Conservation (phyloP, 1,284 basidiomycete genomes). For the Cryptococcus sp. region DNA sequence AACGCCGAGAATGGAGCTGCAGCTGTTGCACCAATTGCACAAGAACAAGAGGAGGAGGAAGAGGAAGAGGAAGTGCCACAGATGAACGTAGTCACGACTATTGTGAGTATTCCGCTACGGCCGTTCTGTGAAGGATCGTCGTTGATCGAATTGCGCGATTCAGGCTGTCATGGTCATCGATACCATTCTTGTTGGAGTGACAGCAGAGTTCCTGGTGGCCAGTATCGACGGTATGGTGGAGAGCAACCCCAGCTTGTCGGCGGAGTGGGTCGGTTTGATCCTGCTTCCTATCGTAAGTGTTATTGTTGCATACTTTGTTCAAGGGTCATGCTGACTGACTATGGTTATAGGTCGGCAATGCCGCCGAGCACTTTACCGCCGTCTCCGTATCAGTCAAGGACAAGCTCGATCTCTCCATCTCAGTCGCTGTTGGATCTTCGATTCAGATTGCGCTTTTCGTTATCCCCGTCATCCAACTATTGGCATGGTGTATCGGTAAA, state of each 20-base stretch:
- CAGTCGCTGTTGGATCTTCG: constrained; percentile 86
- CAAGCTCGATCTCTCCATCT: constrained; percentile 60
- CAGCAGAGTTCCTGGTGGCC: constrained; percentile 66
- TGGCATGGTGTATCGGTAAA: constrained; percentile 57
- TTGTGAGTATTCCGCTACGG: constrained; percentile 28
- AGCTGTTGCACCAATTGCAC: constrained; percentile 5
- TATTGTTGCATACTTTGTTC: neutral
- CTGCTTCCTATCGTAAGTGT: constrained; percentile 67
- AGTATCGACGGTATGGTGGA: constrained; percentile 51
- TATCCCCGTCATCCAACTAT: constrained; percentile 67
- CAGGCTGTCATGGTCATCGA: constrained; percentile 42
- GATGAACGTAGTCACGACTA: constrained; percentile 57
- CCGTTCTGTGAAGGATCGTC: neutral
- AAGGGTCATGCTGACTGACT: neutral
- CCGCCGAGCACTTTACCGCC: constrained; percentile 77
- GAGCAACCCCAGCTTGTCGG: constrained; percentile 57
- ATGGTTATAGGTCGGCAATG: constrained; percentile 43
- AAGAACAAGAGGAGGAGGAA: constrained; percentile 40
- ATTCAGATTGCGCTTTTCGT: constrained; percentile 86
- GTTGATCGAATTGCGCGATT: constrained; percentile 8
- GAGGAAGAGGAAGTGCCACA: constrained; percentile 54
- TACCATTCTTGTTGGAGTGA: constrained; percentile 59
- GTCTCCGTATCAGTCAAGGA: constrained; percentile 82
- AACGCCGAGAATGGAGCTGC: constrained; percentile 8
- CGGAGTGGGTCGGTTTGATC: constrained; percentile 80